Evolutionary conservation across 1,284 basidiomycete species (phyloP), one percentile per base, ranked within the genome.

Genomic region (Austroboletus sp.): DNA sequence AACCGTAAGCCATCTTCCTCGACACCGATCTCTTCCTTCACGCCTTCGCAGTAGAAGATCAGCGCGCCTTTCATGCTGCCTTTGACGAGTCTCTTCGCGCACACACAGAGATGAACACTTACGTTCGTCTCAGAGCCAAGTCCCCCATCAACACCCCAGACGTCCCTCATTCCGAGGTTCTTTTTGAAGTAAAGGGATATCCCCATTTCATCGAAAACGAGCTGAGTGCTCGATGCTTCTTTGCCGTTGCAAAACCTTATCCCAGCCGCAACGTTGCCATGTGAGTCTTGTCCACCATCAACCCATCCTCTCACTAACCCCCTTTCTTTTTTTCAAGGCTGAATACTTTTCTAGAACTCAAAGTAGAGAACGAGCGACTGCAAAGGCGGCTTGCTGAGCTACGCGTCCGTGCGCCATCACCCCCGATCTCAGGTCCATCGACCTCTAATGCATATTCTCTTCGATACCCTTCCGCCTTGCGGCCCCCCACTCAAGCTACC

Each of bases 281-380:
- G 85, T 85, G 59, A 51, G 78, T 66, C 38, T 6, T 35, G 16
- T 25, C 31, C n/a, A 11, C 39, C 43, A n/a, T 39, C 39, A 16
- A 19, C n/a, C 16, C 29, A 8, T 10, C 2, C 3, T 15, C 38
- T 23, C 19, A 11, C 53, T 59, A 48, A 58, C 45, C 25, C 38
- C n/a, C 9, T 23, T 25, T 21, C 25, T 46, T 6, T 27, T 40
- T 29, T 42, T 44, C 12, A 56, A 89, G 86, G 75, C 68, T 89
- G 30, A 81, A 87, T 58, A 82, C 82, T 4, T 82, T 85, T 58
- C 64, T 89, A 31, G 86, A 89, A 56, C 74, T 89, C 46, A 87
- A 86, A 62, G 71, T 80, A 44, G 85, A 89, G 65, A 85, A 89
- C 61, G 80, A 85, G 58, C 73, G 78, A 11, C 64, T 90, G 32